Conservation (phyloP, 768 basidiomycete genomes). For the Heimioporus sp. region DNA sequence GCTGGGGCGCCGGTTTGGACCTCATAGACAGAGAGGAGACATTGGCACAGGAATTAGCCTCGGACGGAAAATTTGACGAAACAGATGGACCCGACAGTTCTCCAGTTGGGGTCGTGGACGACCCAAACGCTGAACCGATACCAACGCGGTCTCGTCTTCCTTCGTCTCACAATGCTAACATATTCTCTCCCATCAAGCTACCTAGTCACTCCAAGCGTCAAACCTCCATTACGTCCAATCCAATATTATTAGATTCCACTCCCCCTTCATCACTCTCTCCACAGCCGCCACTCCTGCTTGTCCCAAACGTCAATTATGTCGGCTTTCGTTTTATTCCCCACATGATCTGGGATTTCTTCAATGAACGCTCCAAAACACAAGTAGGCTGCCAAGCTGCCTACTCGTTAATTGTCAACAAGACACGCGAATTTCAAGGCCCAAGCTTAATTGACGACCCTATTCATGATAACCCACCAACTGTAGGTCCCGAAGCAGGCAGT, state of each 20-base stretch:
- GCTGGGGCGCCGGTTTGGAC: constrained; percentile 76
- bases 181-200: constrained; percentile 33
- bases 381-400: constrained; percentile 83
- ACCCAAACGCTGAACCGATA: constrained; percentile 37
- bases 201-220: constrained; percentile 18
- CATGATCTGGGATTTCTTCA: constrained; percentile 94
- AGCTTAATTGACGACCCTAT: constrained; percentile 13
- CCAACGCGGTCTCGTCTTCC: constrained; percentile 40
- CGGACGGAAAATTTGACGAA: constrained; percentile 81
- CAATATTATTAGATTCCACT: constrained; percentile 36
- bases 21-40: constrained; percentile 69
- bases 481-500: background rate
- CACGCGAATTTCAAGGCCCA: constrained; percentile 56
- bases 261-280: constrained; percentile 61
- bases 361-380: constrained; percentile 76
- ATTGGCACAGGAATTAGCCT: constrained; percentile 62
- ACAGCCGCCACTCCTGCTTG: constrained; percentile 77
- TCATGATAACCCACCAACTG: constrained; percentile 16
- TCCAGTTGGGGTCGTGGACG: constrained; percentile 22
- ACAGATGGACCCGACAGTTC: constrained; percentile 35
- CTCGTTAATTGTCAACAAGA: constrained; percentile 58
- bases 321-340: constrained; percentile 82
- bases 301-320: constrained; percentile 71
- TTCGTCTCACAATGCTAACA: constrained; percentile 30
- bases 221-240: constrained; percentile 13